Evolutionary conservation across 2,329 filamentous ascomycete species (phyloP).

Genomic region (Botrytis fabae): DNA sequence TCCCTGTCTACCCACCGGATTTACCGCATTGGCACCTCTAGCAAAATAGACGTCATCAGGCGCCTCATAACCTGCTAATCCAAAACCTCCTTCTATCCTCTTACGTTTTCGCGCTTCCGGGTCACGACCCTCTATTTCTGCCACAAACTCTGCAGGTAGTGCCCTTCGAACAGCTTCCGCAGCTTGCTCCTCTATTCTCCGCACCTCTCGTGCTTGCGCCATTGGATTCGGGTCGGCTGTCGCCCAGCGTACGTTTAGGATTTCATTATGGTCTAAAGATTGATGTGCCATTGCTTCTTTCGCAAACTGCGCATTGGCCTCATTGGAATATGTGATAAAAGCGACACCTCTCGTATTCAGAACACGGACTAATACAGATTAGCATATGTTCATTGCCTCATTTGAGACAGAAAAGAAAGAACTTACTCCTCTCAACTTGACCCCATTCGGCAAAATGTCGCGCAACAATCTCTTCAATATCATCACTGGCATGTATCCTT

Average conservation of each 20-base stretch:
- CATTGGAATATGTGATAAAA: conserved; percentile 92
- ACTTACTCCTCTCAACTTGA: conserved; percentile 71
- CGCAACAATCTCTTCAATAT: conserved; percentile 94
- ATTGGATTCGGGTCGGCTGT: conserved; percentile 95
- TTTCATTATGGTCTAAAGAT: conserved; percentile 84
- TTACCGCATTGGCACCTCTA: conserved; percentile 68
- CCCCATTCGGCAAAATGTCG: conserved; percentile 98
- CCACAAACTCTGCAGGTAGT: conserved; percentile 84
- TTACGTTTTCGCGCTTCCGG: conserved; percentile 83
- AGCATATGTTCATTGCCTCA: conserved; percentile 24
- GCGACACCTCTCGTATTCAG: conserved; percentile 87
- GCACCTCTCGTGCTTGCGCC: conserved; percentile 87
- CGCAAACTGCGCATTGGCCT: conserved; percentile 86
- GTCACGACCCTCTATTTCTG: conserved; percentile 89
- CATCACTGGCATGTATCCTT: conserved; percentile 90
- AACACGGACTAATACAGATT: conserved; percentile 60
- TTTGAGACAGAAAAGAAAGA: background rate
- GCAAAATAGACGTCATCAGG: conserved; percentile 94
- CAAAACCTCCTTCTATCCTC: conserved; percentile 86
- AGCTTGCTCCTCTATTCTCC: conserved; percentile 89
- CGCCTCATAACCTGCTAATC: conserved; percentile 74
- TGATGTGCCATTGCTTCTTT: conserved; percentile 97
- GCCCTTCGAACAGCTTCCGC: conserved; percentile 89
- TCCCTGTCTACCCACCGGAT: conserved; percentile 57
- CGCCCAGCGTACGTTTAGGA: conserved; percentile 95